Evolutionary conservation across 805 yeast species (phyloP), one percentile per base, ranked within the genome.

Genomic region (Kluyveromyces siamensis): DNA sequence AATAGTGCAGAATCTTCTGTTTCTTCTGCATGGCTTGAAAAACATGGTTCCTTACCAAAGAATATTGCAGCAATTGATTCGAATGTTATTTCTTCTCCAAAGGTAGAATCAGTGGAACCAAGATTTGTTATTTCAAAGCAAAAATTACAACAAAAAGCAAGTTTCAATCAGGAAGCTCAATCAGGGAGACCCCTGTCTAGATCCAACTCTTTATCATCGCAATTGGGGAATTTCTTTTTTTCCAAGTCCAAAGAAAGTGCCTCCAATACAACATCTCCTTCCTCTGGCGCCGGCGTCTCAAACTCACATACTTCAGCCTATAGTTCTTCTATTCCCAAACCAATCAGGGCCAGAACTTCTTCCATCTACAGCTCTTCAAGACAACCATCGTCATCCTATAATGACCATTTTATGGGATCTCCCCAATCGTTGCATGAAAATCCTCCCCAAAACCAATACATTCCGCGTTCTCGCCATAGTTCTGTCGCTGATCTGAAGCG

Each of bases 81-180:
- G 11, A 83, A 80, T 49, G 79, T 81, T 50, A 79, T 85, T 48
- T 81, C 80, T 47, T 83, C 90, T 0, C 93, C 93, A 2, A 77
- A 74, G 46, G 84, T 84, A 6, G 71, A 74, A 14, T 74, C 80
- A 33, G 81, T 89, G n/a, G 96, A 88, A 61, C 85, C 95, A 14
- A 74, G 96, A 40, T 88, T 89, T 61, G 80, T 89, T 45, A 84
- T 89, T 38, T 85, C 95, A 10, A 80, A 87, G 58, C 93, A 84
- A 52, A 77, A 85, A 48, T 51, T 66, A 11, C 68, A 65, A 45
- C 65, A 60, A 46, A 54, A 61, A 3, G 55, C 66, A 2, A 47
- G 44, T 44, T 60, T 60, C 41, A 61, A 58, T 56, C 18, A 56
- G 53, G 48, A 45, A 55, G 10, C 45, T 46, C 10, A 45, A 30